These are phyloP conservation scores for Pseudoneurospora amorphoporcata DNA, from an alignment of 495 filamentous ascomycete species.

Conservation along the genomic window DNA sequence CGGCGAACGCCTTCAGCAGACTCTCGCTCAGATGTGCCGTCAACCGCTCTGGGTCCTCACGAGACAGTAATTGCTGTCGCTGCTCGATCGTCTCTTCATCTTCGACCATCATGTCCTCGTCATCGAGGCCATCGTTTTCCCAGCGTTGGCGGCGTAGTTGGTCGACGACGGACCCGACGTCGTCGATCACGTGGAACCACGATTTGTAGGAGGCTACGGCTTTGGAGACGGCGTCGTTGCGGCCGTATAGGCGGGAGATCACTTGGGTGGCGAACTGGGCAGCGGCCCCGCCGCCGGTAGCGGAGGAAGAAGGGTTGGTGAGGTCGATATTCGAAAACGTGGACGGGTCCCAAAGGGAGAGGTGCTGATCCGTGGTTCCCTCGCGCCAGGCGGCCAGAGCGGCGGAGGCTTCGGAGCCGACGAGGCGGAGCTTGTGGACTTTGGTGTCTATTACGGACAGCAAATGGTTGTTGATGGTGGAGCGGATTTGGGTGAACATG, in stretches of 20 bases:
- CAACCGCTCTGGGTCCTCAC: conserved; percentile 60
- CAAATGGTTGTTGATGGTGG: conserved; percentile 56
- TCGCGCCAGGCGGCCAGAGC: conserved; percentile 43
- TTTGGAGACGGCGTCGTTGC: conserved; percentile 51
- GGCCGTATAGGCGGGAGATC: conserved; percentile 46
- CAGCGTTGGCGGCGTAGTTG: conserved; percentile 58
- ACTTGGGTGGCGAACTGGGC: conserved; percentile 34
- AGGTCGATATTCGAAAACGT: conserved; percentile 33
- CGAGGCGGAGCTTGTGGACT: conserved; percentile 44
- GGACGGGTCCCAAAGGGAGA: conserved; percentile 52
- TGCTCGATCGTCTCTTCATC: conserved; percentile 56
- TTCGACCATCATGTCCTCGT: conserved; percentile 40
- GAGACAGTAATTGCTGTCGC: conserved; percentile 51
- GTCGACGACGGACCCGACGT: conserved; percentile 50
- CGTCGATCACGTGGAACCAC: conserved; percentile 58
- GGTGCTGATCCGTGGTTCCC: conserved; percentile 34
- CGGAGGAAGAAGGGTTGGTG: conserved; percentile 2
- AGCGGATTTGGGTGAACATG: conserved; percentile 58
- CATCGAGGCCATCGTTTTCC: conserved; percentile 69
- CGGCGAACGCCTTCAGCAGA: conserved; percentile 45
- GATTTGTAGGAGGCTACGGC: conserved; percentile 50
- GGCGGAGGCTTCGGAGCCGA: conserved; percentile 47
- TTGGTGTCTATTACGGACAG: conserved; percentile 47
- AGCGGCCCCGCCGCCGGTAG: conserved; percentile 20
- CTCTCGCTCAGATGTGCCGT: conserved; percentile 49